Conservation (phyloP, 2,329 filamentous ascomycete species). For the Keithomyces neogunnii region DNA sequence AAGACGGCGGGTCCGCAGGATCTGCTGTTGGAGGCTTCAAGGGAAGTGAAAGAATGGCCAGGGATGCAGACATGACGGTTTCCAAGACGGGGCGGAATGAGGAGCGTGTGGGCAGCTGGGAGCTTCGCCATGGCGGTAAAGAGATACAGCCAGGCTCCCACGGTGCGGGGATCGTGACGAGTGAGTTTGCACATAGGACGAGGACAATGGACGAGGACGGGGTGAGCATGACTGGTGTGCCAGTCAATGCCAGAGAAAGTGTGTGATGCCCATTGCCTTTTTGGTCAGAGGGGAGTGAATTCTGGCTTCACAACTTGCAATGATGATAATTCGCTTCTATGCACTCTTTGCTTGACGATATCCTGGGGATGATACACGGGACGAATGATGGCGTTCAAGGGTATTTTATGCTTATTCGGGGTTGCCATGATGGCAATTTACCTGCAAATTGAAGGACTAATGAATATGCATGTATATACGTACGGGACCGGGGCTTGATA, state of each 20-base stretch:
- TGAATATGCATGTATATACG: too few species aligned
- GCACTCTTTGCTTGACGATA: too few species aligned
- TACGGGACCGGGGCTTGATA: too few species aligned
- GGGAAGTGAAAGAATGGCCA: slow-evolving; percentile 34
- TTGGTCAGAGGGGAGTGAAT: too few species aligned
- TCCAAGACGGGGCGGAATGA: slow-evolving; percentile 30
- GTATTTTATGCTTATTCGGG: too few species aligned
- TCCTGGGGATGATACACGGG: too few species aligned
- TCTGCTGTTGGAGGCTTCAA: slow-evolving; percentile 29
- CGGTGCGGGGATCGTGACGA: slow-evolving; percentile 15
- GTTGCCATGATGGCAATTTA: too few species aligned
- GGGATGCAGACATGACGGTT: slow-evolving; percentile 34
- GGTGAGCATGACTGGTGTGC: slow-evolving; percentile 27
- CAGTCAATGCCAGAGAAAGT: slow-evolving; percentile 30
- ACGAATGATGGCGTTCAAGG: too few species aligned
- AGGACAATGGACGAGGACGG: slow-evolving; percentile 20
- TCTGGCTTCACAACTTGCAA: too few species aligned
- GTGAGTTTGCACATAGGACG: slow-evolving; percentile 12
- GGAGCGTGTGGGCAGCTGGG: slow-evolving; percentile 42
- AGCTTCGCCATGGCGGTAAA: slow-evolving; percentile 24
- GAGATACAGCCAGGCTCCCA: slow-evolving; percentile 7
- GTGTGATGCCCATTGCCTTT: slow-evolving; percentile 18
- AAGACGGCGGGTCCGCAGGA: slow-evolving; percentile 4
- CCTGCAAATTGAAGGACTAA: too few species aligned
- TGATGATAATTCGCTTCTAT: too few species aligned